Evolutionary conservation across 768 basidiomycete species (phyloP).

Genomic region (Tubosaeta sp.): DNA sequence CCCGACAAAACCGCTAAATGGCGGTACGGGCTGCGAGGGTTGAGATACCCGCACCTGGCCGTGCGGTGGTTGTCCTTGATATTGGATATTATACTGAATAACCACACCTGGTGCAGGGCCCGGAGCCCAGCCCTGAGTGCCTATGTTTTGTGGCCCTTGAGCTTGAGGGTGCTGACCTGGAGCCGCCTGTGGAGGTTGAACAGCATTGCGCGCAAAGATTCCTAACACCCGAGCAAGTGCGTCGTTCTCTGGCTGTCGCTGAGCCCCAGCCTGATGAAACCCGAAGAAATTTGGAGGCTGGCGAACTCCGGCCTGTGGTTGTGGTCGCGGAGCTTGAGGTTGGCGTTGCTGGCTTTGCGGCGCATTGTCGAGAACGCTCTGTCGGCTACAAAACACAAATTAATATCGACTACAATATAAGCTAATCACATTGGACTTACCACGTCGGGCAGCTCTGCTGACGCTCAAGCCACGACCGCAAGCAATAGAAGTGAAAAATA

Average conservation of each 20-base stretch:
- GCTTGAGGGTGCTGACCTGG: constrained; percentile 30
- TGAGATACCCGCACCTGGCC: constrained; percentile 29
- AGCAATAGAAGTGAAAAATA: constrained; percentile 96
- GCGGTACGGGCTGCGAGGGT: constrained; percentile 42
- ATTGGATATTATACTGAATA: constrained; percentile 63
- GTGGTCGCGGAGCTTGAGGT: constrained; percentile 21
- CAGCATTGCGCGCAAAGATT: constrained; percentile 53
- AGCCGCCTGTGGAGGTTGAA: constrained; percentile 36
- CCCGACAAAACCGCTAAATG: constrained; percentile 59
- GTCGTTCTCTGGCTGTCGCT: constrained; percentile 38
- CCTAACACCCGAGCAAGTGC: constrained; percentile 36
- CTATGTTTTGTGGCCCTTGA: constrained; percentile 30
- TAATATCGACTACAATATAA: constrained; percentile 4
- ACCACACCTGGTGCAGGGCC: constrained; percentile 44
- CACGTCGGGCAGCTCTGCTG: constrained; percentile 99
- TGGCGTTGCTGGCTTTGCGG: constrained; percentile 31
- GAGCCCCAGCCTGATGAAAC: constrained; percentile 25
- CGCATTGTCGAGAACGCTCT: constrained; percentile 64
- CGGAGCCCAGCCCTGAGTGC: constrained; percentile 33
- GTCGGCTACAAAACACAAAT: constrained; percentile 46
- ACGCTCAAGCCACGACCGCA: constrained; percentile 95
- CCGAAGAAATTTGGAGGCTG: constrained; percentile 30
- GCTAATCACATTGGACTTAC: constrained; percentile 41
- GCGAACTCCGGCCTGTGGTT: constrained; percentile 29
- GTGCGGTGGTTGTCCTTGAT: constrained; percentile 40